Evolutionary conservation across 345 rosid species (phyloP).

Genomic region (Populus deltoides): DNA sequence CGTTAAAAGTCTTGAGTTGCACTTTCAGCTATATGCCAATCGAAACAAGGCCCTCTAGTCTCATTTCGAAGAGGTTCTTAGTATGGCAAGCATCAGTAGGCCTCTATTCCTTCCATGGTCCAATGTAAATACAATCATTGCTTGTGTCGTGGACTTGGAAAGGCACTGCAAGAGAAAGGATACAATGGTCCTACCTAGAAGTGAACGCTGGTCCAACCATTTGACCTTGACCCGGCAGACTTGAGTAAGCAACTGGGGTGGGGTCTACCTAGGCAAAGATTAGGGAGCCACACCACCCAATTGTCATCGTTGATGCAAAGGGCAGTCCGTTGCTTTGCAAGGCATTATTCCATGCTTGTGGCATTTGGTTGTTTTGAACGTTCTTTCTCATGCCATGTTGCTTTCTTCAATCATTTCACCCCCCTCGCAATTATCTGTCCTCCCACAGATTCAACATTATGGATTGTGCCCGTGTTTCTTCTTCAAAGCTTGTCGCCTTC

Average conservation of each 20-base stretch:
- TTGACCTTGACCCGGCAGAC: constrained; percentile 6
- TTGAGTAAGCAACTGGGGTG: constrained; percentile 6
- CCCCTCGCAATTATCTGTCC: neutral
- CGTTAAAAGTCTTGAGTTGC: too few species aligned
- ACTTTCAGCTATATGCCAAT: too few species aligned
- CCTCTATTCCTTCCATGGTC: neutral
- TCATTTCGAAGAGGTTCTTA: neutral
- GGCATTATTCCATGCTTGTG: neutral
- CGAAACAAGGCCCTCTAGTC: neutral
- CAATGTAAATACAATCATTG: too few species aligned
- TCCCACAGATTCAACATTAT: neutral
- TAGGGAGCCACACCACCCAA: neutral
- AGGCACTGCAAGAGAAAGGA: neutral
- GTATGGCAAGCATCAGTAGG: neutral
- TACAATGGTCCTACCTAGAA: constrained; percentile 7
- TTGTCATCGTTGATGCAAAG: constrained; percentile 1
- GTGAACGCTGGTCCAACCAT: constrained; percentile 19
- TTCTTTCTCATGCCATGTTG: constrained; percentile 8
- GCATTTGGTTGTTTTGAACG: neutral
- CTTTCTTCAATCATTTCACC: constrained; percentile 27
- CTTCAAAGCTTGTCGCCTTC: constrained; percentile 7
- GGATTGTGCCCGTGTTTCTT: constrained; percentile 3
- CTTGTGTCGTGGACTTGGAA: neutral
- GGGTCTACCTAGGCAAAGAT: constrained; percentile 8
- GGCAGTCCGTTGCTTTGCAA: neutral